phyloP scores from a whole-genome alignment of 768 basidiomycete genomes.

The Trametes villosa region DNA sequence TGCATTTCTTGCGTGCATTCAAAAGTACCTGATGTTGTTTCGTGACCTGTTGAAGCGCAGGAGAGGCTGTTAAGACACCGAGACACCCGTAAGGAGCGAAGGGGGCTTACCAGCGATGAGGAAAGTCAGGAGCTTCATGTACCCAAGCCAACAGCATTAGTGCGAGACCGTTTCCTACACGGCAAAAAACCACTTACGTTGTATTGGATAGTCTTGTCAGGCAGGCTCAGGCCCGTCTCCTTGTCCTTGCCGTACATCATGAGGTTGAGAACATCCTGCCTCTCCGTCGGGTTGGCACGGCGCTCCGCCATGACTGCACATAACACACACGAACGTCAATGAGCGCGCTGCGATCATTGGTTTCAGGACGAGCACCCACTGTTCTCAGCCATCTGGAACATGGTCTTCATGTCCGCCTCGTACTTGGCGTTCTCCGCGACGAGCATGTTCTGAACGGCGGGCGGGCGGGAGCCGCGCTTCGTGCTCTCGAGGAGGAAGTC shows the following conservation, averaged over 20 bases:
- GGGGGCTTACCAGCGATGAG: constrained; percentile 46
- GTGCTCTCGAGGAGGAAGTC: constrained; percentile 46
- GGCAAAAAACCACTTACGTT: constrained; percentile 37
- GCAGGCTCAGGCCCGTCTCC: constrained; percentile 46
- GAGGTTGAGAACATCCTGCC: constrained; percentile 48
- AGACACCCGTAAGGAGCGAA: neutral
- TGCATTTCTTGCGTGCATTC: neutral
- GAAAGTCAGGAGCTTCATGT: constrained; percentile 53
- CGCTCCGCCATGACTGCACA: constrained; percentile 43
- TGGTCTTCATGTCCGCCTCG: constrained; percentile 44
- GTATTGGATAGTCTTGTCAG: constrained; percentile 45
- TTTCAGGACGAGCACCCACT: constrained; percentile 34
- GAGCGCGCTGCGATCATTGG: neutral
- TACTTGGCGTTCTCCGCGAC: constrained; percentile 42
- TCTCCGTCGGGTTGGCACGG: constrained; percentile 41
- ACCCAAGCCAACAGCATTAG: too few species aligned
- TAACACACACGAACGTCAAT: neutral
- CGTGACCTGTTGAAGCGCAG: constrained; percentile 34
- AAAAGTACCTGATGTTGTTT: constrained; percentile 40
- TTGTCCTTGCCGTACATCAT: constrained; percentile 50
- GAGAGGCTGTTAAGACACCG: neutral
- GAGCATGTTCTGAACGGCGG: constrained; percentile 42
- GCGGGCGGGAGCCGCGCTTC: constrained; percentile 39
- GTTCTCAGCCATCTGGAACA: constrained; percentile 43
- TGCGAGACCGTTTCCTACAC: neutral